Conservation (phyloP, 768 basidiomycete genomes). For the Leucocoprinus leucothites region DNA sequence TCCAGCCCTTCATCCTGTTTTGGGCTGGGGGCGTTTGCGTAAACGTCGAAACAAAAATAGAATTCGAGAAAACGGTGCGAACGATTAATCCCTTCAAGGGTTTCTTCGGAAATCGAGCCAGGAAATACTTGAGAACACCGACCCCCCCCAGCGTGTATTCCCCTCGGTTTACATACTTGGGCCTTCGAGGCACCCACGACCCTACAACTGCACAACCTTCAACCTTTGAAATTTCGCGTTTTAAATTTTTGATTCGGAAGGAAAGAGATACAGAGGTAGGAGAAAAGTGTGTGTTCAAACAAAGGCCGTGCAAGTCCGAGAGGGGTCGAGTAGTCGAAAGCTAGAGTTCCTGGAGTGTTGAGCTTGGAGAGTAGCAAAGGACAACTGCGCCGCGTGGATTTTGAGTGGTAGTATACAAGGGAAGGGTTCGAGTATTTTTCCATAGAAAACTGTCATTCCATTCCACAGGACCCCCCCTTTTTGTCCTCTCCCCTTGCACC, state of each 20-base stretch:
- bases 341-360: background rate
- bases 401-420: background rate
- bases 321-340: background rate
- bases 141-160: too few species aligned
- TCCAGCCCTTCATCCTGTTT: background rate
- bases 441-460: background rate
- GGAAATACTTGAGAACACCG: too few species aligned
- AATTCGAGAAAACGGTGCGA: background rate
- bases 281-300: background rate
- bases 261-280: background rate
- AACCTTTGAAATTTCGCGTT: background rate
- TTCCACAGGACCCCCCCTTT: background rate
- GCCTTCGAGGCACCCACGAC: too few species aligned
- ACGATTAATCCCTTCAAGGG: background rate
- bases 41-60: background rate
- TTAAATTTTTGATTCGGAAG: background rate
- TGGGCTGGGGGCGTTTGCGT: background rate
- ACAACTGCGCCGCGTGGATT: background rate
- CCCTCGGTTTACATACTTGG: background rate
- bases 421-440: too few species aligned
- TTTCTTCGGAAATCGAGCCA: background rate
- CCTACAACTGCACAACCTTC: background rate
- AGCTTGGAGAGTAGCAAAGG: background rate
- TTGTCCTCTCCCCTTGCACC: background rate
- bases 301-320: conserved; percentile 13